These are phyloP conservation scores for Coemansia sp. DNA, from an alignment of 192 early-diverging fungal species.

Conservation along the genomic window DNA sequence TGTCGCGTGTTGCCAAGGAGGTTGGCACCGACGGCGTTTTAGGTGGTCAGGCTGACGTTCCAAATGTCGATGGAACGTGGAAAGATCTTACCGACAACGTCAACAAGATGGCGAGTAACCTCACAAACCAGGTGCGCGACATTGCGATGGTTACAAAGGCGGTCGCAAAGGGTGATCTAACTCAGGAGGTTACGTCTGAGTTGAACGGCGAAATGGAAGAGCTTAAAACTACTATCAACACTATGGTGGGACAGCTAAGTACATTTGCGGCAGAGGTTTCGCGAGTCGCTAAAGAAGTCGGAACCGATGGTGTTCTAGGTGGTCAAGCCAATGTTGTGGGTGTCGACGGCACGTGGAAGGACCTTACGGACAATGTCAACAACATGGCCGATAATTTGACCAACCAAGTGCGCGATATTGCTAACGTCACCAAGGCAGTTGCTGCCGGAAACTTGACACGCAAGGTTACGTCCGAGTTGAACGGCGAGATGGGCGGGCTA, in stretches of 20 bases:
- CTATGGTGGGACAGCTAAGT: slow-evolving; percentile 62
- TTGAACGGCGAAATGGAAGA: slow-evolving; percentile 66
- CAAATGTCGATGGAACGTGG: slow-evolving; percentile 62
- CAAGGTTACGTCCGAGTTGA: slow-evolving; percentile 51
- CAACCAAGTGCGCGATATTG: slow-evolving; percentile 63
- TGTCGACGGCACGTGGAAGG: slow-evolving; percentile 65
- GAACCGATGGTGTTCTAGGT: slow-evolving; percentile 58
- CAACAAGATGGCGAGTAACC: slow-evolving; percentile 59
- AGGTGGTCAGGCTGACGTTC: slow-evolving; percentile 67
- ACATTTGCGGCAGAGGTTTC: slow-evolving; percentile 65
- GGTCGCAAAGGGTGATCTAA: slow-evolving; percentile 64
- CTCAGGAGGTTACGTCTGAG: slow-evolving; percentile 58
- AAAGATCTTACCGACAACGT: slow-evolving; percentile 60
- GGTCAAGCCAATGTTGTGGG: slow-evolving; percentile 58
- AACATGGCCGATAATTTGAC: slow-evolving; percentile 67
- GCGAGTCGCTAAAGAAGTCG: slow-evolving; percentile 63
- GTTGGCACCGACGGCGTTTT: slow-evolving; percentile 69
- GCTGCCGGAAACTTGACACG: slow-evolving; percentile 59
- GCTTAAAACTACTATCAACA: slow-evolving; percentile 64
- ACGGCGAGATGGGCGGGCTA: slow-evolving; percentile 61
- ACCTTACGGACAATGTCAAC: slow-evolving; percentile 67
- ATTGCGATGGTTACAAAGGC: slow-evolving; percentile 60
- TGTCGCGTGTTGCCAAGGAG: slow-evolving; percentile 68
- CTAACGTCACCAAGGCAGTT: slow-evolving; percentile 61
- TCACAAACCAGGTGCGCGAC: slow-evolving; percentile 60